Percentiles rank a stretch among this genome's conserved stretches.
Conservation (phyloP, 768 basidiomycete genomes). For the Nevesoporus exiguus region DNA sequence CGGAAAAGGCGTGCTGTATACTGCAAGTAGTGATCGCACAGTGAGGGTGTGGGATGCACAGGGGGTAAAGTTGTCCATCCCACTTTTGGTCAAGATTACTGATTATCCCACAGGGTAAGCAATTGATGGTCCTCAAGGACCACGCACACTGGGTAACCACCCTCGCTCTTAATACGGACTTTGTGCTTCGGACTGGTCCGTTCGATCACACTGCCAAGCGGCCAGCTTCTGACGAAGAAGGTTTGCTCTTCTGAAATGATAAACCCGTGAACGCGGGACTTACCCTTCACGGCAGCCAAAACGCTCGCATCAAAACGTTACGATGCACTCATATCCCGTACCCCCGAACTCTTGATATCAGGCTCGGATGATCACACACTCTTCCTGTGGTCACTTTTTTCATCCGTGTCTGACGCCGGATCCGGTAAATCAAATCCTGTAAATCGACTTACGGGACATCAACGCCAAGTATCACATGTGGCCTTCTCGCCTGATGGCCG, state of each 20-base stretch:
- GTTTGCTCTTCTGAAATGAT: conserved; percentile 36
- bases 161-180: conserved; percentile 92
- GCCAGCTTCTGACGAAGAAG: conserved; percentile 79
- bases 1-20: conserved; percentile 77
- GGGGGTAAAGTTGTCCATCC: conserved; percentile 44
- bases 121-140: conserved; percentile 82
- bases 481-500: conserved; percentile 93
- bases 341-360: conserved; percentile 84
- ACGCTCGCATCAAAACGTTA: conserved; percentile 75
- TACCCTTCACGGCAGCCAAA: conserved; percentile 52
- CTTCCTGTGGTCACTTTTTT: conserved; percentile 90
- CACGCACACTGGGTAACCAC: conserved; percentile 99
- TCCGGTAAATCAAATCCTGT: conserved; percentile 61
- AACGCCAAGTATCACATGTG: conserved; percentile 90
- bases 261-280: neutral
- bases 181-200: conserved; percentile 90
- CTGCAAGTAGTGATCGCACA: conserved; percentile 91
- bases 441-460: conserved; percentile 88
- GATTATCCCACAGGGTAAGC: conserved; percentile 60
- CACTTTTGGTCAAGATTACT: neutral
- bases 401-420: conserved; percentile 33
- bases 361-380: conserved; percentile 98
- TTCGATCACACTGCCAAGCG: conserved; percentile 85
- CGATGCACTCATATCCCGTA: conserved; percentile 55
- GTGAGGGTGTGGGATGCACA: conserved; percentile 93